Percentiles rank a stretch among this genome's conserved stretches.
Evolutionary conservation across 768 basidiomycete species (phyloP).

Genomic region (Termitomyces sp.): DNA sequence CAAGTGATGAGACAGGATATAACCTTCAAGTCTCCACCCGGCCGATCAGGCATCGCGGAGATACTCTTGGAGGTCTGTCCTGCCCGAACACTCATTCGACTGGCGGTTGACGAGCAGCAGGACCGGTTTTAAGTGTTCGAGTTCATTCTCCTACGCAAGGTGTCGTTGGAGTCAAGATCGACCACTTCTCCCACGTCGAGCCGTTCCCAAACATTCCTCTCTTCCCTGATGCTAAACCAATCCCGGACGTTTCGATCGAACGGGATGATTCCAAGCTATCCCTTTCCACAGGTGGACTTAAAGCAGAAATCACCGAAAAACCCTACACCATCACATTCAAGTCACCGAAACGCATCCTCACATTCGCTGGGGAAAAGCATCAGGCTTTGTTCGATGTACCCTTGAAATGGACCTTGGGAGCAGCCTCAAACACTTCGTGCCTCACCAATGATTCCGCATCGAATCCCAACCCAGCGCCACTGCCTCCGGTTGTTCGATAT

Average conservation of each 20-base stretch:
- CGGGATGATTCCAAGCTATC: constrained; percentile 23
- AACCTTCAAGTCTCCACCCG: constrained; percentile 57
- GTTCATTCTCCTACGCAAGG: constrained; percentile 53
- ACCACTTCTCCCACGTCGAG: constrained; percentile 43
- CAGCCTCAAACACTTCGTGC: constrained; percentile 51
- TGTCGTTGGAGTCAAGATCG: constrained; percentile 51
- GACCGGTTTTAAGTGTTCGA: constrained; percentile 45
- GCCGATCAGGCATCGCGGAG: constrained; percentile 57
- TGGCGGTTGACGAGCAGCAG: constrained; percentile 22
- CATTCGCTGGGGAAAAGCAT: constrained; percentile 48
- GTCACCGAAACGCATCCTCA: constrained; percentile 39
- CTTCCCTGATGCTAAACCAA: constrained; percentile 54
- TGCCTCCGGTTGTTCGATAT: constrained; percentile 41
- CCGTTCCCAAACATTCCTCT: constrained; percentile 47
- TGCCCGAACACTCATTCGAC: not conserved
- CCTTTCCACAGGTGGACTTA: constrained; percentile 44
- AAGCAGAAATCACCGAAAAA: constrained; percentile 51
- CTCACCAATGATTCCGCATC: constrained; percentile 52
- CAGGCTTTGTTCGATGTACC: constrained; percentile 55
- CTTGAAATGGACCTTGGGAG: constrained; percentile 43
- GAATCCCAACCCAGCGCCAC: constrained; percentile 43
- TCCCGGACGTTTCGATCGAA: constrained; percentile 37
- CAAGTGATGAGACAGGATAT: constrained; percentile 40
- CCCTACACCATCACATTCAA: constrained; percentile 63
- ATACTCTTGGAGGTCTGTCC: constrained; percentile 50